Evolutionary conservation across 2,329 filamentous ascomycete species (phyloP).

Genomic region (Verticillium longisporum): DNA sequence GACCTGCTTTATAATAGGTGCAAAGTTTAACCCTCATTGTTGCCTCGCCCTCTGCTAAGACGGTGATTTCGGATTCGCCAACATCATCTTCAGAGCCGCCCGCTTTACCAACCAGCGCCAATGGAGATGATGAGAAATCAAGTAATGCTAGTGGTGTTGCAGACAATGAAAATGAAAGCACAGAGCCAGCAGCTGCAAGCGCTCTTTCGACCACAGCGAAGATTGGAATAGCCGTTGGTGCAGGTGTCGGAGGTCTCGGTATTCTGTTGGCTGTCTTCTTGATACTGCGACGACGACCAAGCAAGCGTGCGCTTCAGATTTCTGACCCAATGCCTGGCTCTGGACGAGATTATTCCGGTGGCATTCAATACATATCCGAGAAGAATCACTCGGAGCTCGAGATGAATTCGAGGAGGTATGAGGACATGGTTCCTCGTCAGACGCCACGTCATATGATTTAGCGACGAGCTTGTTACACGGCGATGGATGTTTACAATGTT

Average conservation of each 20-base stretch:
- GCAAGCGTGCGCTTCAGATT: conserved; percentile 31
- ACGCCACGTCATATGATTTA: conserved; percentile 38
- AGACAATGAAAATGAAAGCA: not conserved
- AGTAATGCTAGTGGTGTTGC: conserved; percentile 14
- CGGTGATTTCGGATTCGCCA: not conserved
- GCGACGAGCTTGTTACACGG: not conserved
- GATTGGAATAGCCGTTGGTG: conserved; percentile 42
- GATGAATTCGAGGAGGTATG: conserved; percentile 45
- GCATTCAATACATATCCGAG: conserved; percentile 5
- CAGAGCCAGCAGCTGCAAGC: not conserved
- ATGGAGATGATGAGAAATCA: conserved; percentile 1
- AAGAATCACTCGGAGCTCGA: conserved; percentile 38
- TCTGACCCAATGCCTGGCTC: conserved; percentile 43
- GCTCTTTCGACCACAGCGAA: conserved; percentile 34
- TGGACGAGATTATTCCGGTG: conserved; percentile 23
- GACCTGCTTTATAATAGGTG: not conserved
- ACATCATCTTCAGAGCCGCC: not conserved
- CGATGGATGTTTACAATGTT: not conserved
- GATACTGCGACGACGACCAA: conserved; percentile 26
- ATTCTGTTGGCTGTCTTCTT: conserved; percentile 31
- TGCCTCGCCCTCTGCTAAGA: not conserved
- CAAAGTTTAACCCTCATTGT: not conserved
- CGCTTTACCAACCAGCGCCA: not conserved
- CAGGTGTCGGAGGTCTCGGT: conserved; percentile 33
- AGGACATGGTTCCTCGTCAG: conserved; percentile 49